Evolutionary conservation across 2,329 filamentous ascomycete species (phyloP).

Genomic region (Cladophialophora immunda): DNA sequence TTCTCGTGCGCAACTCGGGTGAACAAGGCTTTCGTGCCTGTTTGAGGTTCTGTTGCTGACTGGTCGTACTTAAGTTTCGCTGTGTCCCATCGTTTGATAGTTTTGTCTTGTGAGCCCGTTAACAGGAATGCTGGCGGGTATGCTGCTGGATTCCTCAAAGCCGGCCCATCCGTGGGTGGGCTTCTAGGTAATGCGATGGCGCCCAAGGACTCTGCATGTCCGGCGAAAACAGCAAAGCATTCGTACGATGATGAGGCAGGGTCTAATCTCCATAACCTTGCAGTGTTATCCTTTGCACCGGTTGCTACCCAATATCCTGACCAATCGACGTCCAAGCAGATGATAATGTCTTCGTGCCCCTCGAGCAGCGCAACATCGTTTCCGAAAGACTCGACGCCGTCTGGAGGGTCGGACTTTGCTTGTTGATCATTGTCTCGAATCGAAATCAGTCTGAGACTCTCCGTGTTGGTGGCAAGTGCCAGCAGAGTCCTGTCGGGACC

Average conservation of each 20-base stretch:
- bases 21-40: constrained; percentile 68
- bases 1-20: constrained; percentile 98
- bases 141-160: constrained; percentile 75
- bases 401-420: constrained; percentile 7
- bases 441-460: constrained; percentile 88
- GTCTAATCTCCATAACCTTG: constrained; percentile 88
- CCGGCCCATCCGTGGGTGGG: constrained; percentile 74
- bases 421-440: constrained; percentile 54
- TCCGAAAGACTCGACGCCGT: constrained; percentile 66
- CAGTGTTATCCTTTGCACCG: constrained; percentile 95
- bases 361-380: constrained; percentile 86
- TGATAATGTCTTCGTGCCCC: constrained; percentile 94
- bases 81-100: constrained; percentile 92
- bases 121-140: constrained; percentile 85
- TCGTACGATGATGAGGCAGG: constrained; percentile 75
- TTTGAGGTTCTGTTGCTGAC: constrained; percentile 45
- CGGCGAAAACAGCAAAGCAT: constrained; percentile 84
- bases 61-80: constrained; percentile 65
- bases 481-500: constrained; percentile 81
- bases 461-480: constrained; percentile 92
- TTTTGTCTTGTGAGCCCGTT: constrained; percentile 94
- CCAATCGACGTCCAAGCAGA: constrained; percentile 93
- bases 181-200: constrained; percentile 83
- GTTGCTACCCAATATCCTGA: constrained; percentile 97
- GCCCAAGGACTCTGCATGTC: constrained; percentile 92